Percentiles rank a stretch among this genome's conserved stretches.
Evolutionary conservation across 176 grass and related monocot genomes (phyloP).

Genomic region (Dendrocalamus sinicus): DNA sequence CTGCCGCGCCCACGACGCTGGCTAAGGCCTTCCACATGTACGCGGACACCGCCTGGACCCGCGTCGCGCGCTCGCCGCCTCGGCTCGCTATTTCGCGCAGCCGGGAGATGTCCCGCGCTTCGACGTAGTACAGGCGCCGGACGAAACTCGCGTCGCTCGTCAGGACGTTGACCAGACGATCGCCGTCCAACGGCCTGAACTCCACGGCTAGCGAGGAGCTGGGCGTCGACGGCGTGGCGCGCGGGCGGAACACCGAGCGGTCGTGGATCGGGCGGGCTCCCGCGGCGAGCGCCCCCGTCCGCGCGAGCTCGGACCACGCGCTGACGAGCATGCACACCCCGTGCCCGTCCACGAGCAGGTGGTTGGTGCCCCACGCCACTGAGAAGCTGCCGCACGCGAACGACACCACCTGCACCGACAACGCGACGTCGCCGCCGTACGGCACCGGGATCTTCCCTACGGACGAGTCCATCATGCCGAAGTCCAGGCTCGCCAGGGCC

Average conservation of each 20-base stretch:
- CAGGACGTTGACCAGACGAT: constrained; percentile 49
- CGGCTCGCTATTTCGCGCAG: constrained; percentile 19
- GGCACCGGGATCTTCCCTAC: constrained; percentile 31
- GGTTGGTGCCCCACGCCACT: constrained; percentile 62
- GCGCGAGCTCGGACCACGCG: constrained; percentile 40
- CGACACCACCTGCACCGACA: constrained; percentile 54
- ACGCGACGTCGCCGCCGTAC: constrained; percentile 22
- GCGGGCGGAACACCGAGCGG: constrained; percentile 48
- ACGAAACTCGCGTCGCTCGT: constrained; percentile 3
- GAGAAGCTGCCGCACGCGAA: constrained; percentile 75
- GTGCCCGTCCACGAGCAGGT: constrained; percentile 71
- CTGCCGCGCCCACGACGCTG: constrained; percentile 18
- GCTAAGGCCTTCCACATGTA: constrained; percentile 62
- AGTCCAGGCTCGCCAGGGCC: constrained; percentile 37
- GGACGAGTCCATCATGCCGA: not conserved
- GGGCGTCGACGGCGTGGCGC: constrained; percentile 20
- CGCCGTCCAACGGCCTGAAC: constrained; percentile 26
- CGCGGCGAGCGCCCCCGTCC: constrained; percentile 14
- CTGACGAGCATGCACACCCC: constrained; percentile 32
- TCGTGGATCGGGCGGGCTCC: constrained; percentile 29
- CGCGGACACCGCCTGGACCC: constrained; percentile 46
- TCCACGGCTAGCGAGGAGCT: not conserved
- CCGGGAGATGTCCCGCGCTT: constrained; percentile 32
- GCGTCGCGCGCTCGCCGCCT: constrained; percentile 19
- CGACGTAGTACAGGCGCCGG: constrained; percentile 42